Percentiles rank a stretch among this genome's conserved stretches.
Conservation (phyloP, 2,329 filamentous ascomycete genomes). For the Curvularia sp. region DNA sequence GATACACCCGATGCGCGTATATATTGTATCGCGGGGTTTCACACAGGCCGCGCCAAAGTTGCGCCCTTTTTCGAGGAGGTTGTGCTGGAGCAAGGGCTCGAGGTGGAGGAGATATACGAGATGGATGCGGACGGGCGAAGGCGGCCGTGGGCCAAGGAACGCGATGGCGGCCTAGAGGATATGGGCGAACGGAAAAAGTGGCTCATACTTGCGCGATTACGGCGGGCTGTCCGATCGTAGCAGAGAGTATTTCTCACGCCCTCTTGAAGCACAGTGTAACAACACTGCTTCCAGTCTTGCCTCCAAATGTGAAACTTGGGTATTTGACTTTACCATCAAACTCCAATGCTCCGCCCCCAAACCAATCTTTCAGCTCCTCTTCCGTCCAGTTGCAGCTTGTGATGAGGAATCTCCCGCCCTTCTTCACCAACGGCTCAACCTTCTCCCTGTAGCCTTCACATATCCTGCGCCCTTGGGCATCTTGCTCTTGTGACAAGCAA, state of each 20-base stretch:
- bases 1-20: conserved; percentile 58
- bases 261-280: conserved; percentile 83
- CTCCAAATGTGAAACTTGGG: conserved; percentile 87
- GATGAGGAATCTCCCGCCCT: conserved; percentile 77
- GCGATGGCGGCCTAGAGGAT: conserved; percentile 68
- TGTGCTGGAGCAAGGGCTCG: conserved; percentile 59
- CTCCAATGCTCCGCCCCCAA: conserved; percentile 65
- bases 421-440: conserved; percentile 72
- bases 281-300: conserved; percentile 85
- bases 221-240: conserved; percentile 22
- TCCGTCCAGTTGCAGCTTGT: conserved; percentile 99
- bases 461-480: conserved; percentile 63
- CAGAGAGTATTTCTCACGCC: conserved; percentile 30
- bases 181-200: conserved; percentile 71
- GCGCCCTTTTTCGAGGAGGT: conserved; percentile 68
- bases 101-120: conserved; percentile 72
- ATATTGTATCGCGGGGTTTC: conserved; percentile 74
- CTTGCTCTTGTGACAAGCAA: conserved; percentile 70
- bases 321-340: conserved; percentile 77
- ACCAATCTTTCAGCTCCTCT: conserved; percentile 82
- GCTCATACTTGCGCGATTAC: conserved; percentile 65
- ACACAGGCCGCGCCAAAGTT: conserved; percentile 72
- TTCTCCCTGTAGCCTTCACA: conserved; percentile 78
- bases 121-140: conserved; percentile 70
- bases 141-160: conserved; percentile 64